Conservation (phyloP, 306 rosid species). For the Cicer arietinum region DNA sequence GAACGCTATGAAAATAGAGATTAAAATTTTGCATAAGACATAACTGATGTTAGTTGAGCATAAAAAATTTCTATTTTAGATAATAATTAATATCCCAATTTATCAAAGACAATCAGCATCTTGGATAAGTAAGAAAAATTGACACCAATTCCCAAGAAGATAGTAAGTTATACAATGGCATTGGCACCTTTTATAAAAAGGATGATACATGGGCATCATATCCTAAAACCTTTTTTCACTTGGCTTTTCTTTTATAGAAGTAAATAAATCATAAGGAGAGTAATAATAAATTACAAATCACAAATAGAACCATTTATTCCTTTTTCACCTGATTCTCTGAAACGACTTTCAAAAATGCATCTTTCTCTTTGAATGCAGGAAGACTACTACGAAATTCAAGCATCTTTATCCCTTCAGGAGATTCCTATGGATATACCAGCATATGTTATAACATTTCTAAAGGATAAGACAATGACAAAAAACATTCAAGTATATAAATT, state of each 20-base stretch:
- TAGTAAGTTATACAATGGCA: conserved; percentile 4
- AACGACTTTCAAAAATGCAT: conserved; percentile 69
- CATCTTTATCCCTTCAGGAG: conserved; percentile 76
- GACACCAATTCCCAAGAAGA: conserved; percentile 36
- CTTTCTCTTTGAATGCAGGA: conserved; percentile 90
- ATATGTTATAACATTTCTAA: conserved; percentile 38
- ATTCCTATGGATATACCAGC: conserved; percentile 57
- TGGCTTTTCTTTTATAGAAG: conserved; percentile 8
- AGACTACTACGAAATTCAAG: conserved; percentile 83
- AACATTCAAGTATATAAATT: conserved; percentile 20
- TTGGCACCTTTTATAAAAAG: background rate
- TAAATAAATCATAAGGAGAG: background rate
- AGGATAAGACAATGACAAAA: conserved; percentile 35
- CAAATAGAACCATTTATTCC: conserved; percentile 9
- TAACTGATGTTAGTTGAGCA: background rate
- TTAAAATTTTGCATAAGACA: conserved; percentile 3
- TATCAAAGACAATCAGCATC: conserved; percentile 9
- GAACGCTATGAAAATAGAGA: conserved; percentile 20
- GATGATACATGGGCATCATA: background rate
- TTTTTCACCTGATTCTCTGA: conserved; percentile 79
- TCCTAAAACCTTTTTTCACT: conserved; percentile 14
- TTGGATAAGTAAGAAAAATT: conserved; percentile 11
- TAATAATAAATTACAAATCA: conserved; percentile 33
- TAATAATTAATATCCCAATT: conserved; percentile 11
- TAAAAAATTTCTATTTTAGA: conserved; percentile 29